Percentiles rank a stretch among this genome's conserved stretches.
Evolutionary conservation across 2,329 filamentous ascomycete species (phyloP).

Genomic region (Diaporthe vexans): DNA sequence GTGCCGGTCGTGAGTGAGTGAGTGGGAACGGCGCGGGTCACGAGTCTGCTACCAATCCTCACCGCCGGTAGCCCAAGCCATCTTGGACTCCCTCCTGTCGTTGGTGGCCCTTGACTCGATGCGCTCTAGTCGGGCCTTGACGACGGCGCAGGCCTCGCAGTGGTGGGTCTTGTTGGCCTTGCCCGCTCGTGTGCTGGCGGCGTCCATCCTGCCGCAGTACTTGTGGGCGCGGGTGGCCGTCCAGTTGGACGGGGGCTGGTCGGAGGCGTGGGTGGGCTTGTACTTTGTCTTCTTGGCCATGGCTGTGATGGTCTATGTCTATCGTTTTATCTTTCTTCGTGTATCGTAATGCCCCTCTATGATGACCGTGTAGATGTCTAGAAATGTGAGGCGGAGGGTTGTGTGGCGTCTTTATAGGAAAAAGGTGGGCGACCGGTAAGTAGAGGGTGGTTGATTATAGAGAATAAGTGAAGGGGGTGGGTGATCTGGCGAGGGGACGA

Average conservation of each 20-base stretch:
- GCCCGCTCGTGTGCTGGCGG: constrained; percentile 37
- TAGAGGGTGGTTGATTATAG: no score
- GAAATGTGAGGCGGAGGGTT: no score
- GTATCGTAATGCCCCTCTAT: background rate
- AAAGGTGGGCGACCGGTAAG: no score
- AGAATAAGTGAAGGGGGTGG: no score
- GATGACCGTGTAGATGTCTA: no score
- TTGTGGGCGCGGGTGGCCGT: constrained; percentile 39
- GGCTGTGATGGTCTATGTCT: constrained; percentile 16
- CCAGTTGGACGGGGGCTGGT: constrained; percentile 37
- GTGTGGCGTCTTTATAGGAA: no score
- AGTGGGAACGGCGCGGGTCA: no score
- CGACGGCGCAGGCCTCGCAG: constrained; percentile 39
- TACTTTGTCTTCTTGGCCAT: constrained; percentile 47
- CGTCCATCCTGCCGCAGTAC: constrained; percentile 41
- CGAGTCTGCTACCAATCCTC: background rate
- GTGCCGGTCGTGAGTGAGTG: background rate
- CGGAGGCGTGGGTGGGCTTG: constrained; percentile 40
- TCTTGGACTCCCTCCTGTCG: constrained; percentile 40
- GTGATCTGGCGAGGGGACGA: no score
- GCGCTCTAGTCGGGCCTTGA: constrained; percentile 36
- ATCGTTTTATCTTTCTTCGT: no score
- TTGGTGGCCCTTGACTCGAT: constrained; percentile 36
- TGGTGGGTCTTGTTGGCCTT: constrained; percentile 42
- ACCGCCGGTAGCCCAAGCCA: constrained; percentile 36